phyloP scores from a whole-genome alignment of 306 rosid genomes.

The Crataegus laevigata region DNA sequence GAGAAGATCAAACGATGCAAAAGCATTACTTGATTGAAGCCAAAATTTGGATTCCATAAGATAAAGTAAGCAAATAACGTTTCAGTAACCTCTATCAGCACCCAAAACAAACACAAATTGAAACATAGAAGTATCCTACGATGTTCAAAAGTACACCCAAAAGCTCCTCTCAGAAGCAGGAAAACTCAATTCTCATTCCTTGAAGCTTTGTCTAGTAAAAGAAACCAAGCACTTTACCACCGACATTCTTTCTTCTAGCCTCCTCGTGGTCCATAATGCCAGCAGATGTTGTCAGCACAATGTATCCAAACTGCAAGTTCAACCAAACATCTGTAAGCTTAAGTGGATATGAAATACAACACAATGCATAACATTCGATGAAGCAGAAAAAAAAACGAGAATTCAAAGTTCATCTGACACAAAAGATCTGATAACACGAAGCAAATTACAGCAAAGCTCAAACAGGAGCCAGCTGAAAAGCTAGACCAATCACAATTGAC shows the following conservation, averaged over 20 bases:
- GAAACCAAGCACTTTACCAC: constrained; percentile 63
- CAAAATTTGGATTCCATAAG: neutral
- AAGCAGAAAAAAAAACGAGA: neutral
- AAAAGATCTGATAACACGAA: neutral
- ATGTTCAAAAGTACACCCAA: constrained; percentile 8
- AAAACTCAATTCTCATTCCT: neutral
- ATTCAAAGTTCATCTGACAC: neutral
- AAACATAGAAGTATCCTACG: constrained; percentile 11
- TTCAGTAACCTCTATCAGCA: neutral
- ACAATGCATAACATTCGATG: neutral
- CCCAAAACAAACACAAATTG: constrained; percentile 2
- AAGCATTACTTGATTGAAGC: neutral
- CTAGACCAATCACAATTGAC: neutral
- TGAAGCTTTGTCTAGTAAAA: constrained; percentile 25
- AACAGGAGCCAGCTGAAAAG: neutral
- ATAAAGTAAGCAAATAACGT: neutral
- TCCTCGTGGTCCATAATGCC: constrained; percentile 60
- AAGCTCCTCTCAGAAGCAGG: neutral
- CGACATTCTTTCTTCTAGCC: constrained; percentile 53
- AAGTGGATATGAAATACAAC: neutral
- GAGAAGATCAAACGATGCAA: too few relatives aligned
- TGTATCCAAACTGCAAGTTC: constrained; percentile 38
- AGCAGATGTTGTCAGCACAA: constrained; percentile 51
- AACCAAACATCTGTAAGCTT: neutral
- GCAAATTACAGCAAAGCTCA: neutral